Percentiles rank a stretch among this genome's conserved stretches.
Conservation (phyloP, 257 asterid species). For the Echium plantagineum region DNA sequence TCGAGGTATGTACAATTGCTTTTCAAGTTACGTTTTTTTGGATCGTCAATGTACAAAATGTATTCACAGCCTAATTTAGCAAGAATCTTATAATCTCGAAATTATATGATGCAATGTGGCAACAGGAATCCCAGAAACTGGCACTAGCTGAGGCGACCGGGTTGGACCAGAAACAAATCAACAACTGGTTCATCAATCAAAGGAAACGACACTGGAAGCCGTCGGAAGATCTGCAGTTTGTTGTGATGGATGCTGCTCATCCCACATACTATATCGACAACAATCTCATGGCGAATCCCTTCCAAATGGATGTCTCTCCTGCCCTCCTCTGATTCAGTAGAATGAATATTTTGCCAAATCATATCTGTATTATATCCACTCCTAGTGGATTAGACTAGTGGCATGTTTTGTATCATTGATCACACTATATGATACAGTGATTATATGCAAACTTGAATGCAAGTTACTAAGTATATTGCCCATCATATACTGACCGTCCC, state of each 20-base stretch:
- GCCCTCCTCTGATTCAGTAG: slow-evolving; percentile 34
- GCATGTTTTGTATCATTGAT: too few species aligned
- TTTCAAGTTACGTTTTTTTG: too few species aligned
- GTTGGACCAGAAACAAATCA: slow-evolving; percentile 86
- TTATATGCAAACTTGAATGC: too few species aligned
- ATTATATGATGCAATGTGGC: neutral
- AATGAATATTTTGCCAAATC: neutral
- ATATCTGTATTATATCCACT: neutral
- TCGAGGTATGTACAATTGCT: too few species aligned
- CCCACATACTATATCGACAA: slow-evolving; percentile 61
- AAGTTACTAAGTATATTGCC: too few species aligned
- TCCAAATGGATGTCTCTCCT: slow-evolving; percentile 66
- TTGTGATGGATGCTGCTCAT: slow-evolving; percentile 76
- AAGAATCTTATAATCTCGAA: neutral
- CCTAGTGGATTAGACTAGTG: too few species aligned
- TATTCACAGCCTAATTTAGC: neutral
- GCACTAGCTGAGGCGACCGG: slow-evolving; percentile 87
- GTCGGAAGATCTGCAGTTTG: slow-evolving; percentile 88
- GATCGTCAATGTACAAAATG: too few species aligned
- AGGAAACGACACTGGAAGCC: slow-evolving; percentile 97
- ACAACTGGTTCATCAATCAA: slow-evolving; percentile 95
- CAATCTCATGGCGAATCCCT: slow-evolving; percentile 53
- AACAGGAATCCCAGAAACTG: slow-evolving; percentile 88
- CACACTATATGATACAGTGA: too few species aligned
- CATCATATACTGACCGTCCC: too few species aligned